Evolutionary conservation across 805 yeast species (phyloP), one percentile per base, ranked within the genome.

Genomic region (Priceomyces haplophilus): DNA sequence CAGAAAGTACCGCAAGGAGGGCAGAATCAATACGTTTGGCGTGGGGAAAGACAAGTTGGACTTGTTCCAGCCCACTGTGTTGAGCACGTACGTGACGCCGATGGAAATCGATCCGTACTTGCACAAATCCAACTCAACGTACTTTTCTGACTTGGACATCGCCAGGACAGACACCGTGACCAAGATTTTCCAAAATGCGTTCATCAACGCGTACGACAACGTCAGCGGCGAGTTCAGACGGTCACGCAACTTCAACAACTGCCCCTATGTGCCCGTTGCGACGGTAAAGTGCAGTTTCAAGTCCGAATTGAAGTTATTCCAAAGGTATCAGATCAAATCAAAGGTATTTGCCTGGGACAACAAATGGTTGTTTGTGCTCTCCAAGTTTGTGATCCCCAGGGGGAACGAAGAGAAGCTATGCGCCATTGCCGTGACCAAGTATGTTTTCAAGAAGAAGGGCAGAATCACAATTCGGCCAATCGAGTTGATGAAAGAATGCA

Each of bases 71-170:
- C 68, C 75, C 34, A 56, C 69, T 1, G 52, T 58, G 11, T 68
- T 68, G 49, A 49, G 59, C 17, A 76, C 89, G 0, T 79, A 78
- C 46, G 85, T 85, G 21, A 82, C 91, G 1, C 80, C 85, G 6
- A 64, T 85, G 55, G 97, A 90, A 58, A 81, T 88, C 56, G 97
- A 90, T 62, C 77, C 86, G 68, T 88, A 88, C 56, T 54, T 88
- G 37, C 98, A 90, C 69, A 91, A 90, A 67, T 80, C 85, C 43
- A 91, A 91, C 60, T 81, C 91, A 5, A 85, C 96, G 1, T 91
- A 90, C 63, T 84, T 85, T 55, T 65, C 72, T 15, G 97, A 90
- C 51, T 68, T 88, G 58, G 97, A 90, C 58, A 72, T 88, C 48
- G 80, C 87, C 2, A 78, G 97, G 57, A 73, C 85, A 6, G 79